A percentile compares a stretch with the other conserved stretches of the same genome.
Conservation (phyloP, 306 rosid species). For the Ormosia semicastrata region DNA sequence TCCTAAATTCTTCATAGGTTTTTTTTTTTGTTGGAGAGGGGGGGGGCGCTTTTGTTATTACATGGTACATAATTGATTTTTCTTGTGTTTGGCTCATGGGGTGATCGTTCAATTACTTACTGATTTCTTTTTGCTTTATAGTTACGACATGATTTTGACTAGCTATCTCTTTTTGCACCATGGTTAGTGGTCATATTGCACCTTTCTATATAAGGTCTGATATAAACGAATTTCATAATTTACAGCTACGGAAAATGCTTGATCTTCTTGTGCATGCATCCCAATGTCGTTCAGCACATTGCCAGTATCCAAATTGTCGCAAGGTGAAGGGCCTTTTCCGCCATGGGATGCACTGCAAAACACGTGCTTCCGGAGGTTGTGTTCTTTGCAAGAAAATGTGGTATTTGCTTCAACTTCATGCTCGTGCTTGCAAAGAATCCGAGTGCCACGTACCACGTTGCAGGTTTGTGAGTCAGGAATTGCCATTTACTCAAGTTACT, state of each 20-base stretch:
- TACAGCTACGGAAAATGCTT: constrained; percentile 94
- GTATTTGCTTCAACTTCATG: constrained; percentile 97
- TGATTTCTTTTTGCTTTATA: not conserved
- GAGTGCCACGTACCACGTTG: constrained; percentile 94
- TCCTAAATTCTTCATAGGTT: no score
- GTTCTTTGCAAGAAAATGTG: constrained; percentile 96
- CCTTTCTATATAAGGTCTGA: constrained; percentile 12
- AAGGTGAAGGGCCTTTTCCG: constrained; percentile 98
- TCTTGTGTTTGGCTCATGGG: no score
- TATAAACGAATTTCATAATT: constrained; percentile 24
- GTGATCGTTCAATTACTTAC: not conserved
- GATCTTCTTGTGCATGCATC: constrained; percentile 98
- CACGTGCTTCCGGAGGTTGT: constrained; percentile 91
- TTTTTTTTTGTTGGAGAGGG: not conserved
- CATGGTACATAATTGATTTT: no score
- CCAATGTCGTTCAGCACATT: constrained; percentile 83
- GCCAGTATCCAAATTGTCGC: constrained; percentile 96
- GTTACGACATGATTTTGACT: not conserved
- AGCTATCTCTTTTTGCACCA: not conserved
- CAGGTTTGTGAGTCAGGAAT: constrained; percentile 56
- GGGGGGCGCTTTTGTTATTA: not conserved
- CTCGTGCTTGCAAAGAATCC: constrained; percentile 96
- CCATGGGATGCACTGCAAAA: constrained; percentile 90
- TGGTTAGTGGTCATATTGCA: not conserved
- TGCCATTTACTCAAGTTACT: not conserved